A percentile compares a stretch with the other conserved stretches of the same genome.
Evolutionary conservation across 495 filamentous ascomycete species (phyloP).

Genomic region (Hyphodiscus hymeniophilus): DNA sequence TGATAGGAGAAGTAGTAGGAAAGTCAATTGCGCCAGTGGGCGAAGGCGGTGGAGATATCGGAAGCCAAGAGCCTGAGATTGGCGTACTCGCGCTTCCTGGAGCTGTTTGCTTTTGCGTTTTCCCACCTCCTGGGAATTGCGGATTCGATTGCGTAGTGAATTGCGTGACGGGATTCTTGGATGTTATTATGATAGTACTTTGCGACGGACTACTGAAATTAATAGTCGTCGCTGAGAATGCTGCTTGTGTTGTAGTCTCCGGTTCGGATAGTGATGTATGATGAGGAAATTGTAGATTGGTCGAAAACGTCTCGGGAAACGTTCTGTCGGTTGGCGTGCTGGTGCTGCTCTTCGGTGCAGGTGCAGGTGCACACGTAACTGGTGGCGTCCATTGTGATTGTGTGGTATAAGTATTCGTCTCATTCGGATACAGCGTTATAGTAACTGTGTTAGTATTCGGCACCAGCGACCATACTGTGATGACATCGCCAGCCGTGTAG

Average conservation of each 20-base stretch:
- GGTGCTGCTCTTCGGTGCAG: not conserved
- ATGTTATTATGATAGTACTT: slow-evolving; percentile 14
- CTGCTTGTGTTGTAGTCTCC: not conserved
- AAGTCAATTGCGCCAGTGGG: not conserved
- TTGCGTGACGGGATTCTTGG: slow-evolving; percentile 10
- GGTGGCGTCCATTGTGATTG: slow-evolving; percentile 16
- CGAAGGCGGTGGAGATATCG: not conserved
- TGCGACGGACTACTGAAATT: not conserved
- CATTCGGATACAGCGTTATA: slow-evolving; percentile 6
- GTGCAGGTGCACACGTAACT: slow-evolving; percentile 1
- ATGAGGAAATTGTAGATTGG: too few relatives aligned
- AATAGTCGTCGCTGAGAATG: not conserved
- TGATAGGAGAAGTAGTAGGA: not conserved
- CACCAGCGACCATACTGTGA: slow-evolving; percentile 11
- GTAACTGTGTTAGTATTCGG: slow-evolving; percentile 16
- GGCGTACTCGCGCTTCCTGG: too few relatives aligned
- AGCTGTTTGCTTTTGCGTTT: not conserved
- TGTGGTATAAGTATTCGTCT: not conserved
- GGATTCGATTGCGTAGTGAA: slow-evolving; percentile 2
- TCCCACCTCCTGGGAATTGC: not conserved
- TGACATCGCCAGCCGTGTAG: not conserved
- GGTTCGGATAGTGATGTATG: too few relatives aligned
- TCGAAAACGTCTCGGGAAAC: too few relatives aligned
- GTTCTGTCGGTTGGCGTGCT: too few relatives aligned
- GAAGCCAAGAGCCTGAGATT: not conserved